Percentiles rank a stretch among this genome's conserved stretches.
Evolutionary conservation across 2,329 filamentous ascomycete genomes (phyloP).

Genomic region (Aspergillus intermedius): DNA sequence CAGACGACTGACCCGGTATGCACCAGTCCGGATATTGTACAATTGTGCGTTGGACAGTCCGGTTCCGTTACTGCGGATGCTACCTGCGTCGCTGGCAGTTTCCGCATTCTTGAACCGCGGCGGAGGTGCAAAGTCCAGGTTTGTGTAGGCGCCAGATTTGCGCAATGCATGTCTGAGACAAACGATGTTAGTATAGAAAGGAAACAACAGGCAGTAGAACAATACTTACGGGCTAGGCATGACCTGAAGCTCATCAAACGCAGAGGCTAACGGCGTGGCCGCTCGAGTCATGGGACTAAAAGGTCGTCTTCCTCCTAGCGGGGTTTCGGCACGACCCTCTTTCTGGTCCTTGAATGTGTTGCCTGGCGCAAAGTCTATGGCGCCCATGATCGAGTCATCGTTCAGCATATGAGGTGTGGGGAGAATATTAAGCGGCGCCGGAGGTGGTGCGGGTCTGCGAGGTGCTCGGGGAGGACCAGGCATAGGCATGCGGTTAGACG

Average conservation of each 20-base stretch:
- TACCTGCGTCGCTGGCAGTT: slow-evolving; percentile 40
- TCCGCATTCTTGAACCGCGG: slow-evolving; percentile 41
- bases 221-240: slow-evolving; percentile 84
- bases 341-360: slow-evolving; percentile 59
- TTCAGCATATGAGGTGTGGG: slow-evolving; percentile 79
- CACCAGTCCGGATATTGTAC: slow-evolving; percentile 69
- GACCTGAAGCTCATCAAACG: slow-evolving; percentile 77
- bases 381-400: slow-evolving; percentile 67
- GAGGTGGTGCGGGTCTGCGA: slow-evolving; percentile 63
- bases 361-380: slow-evolving; percentile 83
- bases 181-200: slow-evolving; percentile 12
- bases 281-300: slow-evolving; percentile 68
- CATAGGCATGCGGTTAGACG: slow-evolving; percentile 43
- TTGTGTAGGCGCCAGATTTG: slow-evolving; percentile 44
- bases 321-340: slow-evolving; percentile 60
- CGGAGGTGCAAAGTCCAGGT: slow-evolving; percentile 45
- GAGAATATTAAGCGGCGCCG: slow-evolving; percentile 64
- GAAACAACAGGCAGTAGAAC: no score
- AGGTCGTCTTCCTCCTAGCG: slow-evolving; percentile 53
- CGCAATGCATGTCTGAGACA: slow-evolving; percentile 39
- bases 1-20: slow-evolving; percentile 78
- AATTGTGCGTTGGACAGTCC: slow-evolving; percentile 67
- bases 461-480: slow-evolving; percentile 33
- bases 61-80: slow-evolving; percentile 62
- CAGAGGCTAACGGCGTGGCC: slow-evolving; percentile 70